Conservation (phyloP, 1,139 yeast species). For the Lodderomyces jiufengensis region DNA sequence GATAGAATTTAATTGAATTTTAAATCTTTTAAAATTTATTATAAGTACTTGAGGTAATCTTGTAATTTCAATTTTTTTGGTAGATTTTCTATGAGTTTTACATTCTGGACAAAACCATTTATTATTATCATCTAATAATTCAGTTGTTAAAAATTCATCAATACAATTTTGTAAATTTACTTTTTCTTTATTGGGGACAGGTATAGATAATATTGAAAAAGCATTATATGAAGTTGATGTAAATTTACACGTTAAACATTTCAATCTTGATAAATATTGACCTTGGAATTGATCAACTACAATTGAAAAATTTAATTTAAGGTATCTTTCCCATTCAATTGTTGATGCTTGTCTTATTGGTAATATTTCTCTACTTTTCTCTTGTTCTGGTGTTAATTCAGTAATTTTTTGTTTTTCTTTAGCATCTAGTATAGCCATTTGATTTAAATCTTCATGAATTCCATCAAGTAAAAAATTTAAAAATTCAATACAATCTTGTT, state of each 20-base stretch:
- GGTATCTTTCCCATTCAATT: constrained; percentile 91
- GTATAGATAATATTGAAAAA: constrained; percentile 71
- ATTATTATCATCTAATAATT: constrained; percentile 73
- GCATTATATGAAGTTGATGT: constrained; percentile 90
- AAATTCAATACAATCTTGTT: constrained; percentile 93
- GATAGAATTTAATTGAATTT: constrained; percentile 36
- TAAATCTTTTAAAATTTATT: constrained; percentile 78
- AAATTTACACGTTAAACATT: constrained; percentile 68
- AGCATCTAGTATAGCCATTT: constrained; percentile 37
- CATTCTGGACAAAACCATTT: constrained; percentile 91
- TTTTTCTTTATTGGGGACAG: constrained; percentile 50
- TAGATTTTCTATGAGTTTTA: constrained; percentile 59
- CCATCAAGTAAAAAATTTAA: constrained; percentile 80
- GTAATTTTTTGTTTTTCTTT: constrained; percentile 38
- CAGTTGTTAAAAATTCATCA: constrained; percentile 63
- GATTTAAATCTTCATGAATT: constrained; percentile 84
- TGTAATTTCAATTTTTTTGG: constrained; percentile 66
- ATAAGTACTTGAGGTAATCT: constrained; percentile 71
- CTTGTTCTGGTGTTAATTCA: constrained; percentile 70
- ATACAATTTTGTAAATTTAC: constrained; percentile 62
- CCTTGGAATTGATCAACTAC: constrained; percentile 89
- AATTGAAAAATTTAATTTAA: constrained; percentile 79
- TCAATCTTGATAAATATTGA: constrained; percentile 77
- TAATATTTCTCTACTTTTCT: constrained; percentile 64
- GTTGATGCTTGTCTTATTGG: constrained; percentile 85